These are phyloP conservation scores for Suillus decipiens DNA, from an alignment of 768 basidiomycete genomes.

Conservation along the genomic window DNA sequence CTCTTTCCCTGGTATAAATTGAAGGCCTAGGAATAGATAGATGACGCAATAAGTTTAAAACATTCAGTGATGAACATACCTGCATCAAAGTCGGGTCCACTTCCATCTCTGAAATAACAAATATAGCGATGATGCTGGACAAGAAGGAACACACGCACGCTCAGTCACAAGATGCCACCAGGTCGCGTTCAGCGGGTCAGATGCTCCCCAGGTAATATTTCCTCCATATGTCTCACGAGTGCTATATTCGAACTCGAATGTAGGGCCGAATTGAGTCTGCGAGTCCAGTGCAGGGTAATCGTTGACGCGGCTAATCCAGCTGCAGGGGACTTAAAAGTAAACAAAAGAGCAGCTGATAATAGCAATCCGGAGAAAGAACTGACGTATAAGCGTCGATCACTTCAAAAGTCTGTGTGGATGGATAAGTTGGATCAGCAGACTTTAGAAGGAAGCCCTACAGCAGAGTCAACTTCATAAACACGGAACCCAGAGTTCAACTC, in stretches of 20 bases:
- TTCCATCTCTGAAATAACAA: slow-evolving; percentile 50
- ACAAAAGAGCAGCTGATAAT: background rate
- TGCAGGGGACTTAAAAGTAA: slow-evolving; percentile 26
- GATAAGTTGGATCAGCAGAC: background rate
- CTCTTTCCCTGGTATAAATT: slow-evolving; percentile 73
- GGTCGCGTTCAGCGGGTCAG: slow-evolving; percentile 76
- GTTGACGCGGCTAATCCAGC: slow-evolving; percentile 67
- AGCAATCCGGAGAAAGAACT: slow-evolving; percentile 24
- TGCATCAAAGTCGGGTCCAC: slow-evolving; percentile 56
- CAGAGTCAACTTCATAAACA: slow-evolving; percentile 50
- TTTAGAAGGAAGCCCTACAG: slow-evolving; percentile 40
- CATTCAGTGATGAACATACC: slow-evolving; percentile 36
- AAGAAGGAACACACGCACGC: slow-evolving; percentile 39
- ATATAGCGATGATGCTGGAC: slow-evolving; percentile 8
- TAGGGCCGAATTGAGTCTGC: slow-evolving; percentile 59
- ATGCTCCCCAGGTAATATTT: slow-evolving; percentile 54
- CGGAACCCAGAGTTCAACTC: slow-evolving; percentile 77
- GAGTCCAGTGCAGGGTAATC: slow-evolving; percentile 57
- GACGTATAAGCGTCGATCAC: slow-evolving; percentile 78
- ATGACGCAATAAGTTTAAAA: slow-evolving; percentile 1
- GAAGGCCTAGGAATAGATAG: slow-evolving; percentile 51
- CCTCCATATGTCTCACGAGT: slow-evolving; percentile 68
- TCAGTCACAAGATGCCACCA: slow-evolving; percentile 85
- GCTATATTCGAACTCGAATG: slow-evolving; percentile 63
- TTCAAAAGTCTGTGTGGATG: slow-evolving; percentile 61